Evolutionary conservation across 208 protist species (phyloP).

Genomic region (Leishmania major): DNA sequence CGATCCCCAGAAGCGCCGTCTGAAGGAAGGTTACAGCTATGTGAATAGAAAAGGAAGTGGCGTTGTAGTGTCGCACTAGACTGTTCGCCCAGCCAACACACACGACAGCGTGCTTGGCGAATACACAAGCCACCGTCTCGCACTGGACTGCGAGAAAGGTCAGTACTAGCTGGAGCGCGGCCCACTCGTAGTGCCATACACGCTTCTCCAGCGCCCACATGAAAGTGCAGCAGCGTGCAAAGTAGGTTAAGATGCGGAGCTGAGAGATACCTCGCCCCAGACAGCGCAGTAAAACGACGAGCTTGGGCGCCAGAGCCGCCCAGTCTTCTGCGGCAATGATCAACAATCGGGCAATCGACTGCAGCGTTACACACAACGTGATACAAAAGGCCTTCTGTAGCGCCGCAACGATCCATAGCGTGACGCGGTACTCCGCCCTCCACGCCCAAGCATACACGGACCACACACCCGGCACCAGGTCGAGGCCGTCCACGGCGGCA

Average conservation of each 20-base stretch:
- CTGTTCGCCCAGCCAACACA: background rate
- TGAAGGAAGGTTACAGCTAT: conserved; percentile 62
- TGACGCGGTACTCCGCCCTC: conserved; percentile 50
- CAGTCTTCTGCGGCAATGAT: background rate
- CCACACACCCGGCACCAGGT: conserved; percentile 73
- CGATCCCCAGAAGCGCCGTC: conserved; percentile 59
- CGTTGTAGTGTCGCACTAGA: conserved; percentile 42
- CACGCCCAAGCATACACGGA: conserved; percentile 44
- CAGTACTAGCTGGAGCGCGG: conserved; percentile 10
- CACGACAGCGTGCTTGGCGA: background rate
- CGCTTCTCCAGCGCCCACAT: conserved; percentile 27
- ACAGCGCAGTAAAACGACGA: background rate
- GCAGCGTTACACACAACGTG: conserved; percentile 2
- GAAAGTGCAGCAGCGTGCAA: background rate
- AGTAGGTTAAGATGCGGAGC: conserved; percentile 10
- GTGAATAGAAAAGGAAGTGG: conserved; percentile 70
- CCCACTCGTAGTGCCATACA: conserved; percentile 40
- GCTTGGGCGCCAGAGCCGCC: background rate
- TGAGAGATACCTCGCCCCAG: background rate
- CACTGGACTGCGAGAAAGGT: background rate
- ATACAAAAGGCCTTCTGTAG: conserved; percentile 1
- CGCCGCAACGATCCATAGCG: conserved; percentile 16
- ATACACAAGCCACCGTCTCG: background rate
- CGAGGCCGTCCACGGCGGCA: conserved; percentile 42
- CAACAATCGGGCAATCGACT: conserved; percentile 2